Base-by-base conservation (phyloP, 768 basidiomycete species). In the Hygrophorus pudorinus region DNA sequence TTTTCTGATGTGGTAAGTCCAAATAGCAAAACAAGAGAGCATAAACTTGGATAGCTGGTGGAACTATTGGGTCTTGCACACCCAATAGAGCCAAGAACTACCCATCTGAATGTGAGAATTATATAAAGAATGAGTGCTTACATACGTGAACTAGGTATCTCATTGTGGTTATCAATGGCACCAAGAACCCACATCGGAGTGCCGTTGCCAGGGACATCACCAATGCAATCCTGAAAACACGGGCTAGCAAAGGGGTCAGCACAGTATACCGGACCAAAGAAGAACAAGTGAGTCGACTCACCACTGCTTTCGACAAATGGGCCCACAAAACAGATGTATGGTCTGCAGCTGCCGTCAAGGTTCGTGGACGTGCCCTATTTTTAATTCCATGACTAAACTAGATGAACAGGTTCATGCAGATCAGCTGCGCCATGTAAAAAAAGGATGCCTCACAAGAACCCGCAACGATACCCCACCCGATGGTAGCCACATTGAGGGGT, bases 401-500 rank as follows among this genome's bases (percentile, higher is more conserved):
- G n/a, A 5, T 41, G 12, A 29, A 4, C 12, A 59, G 61, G 47
- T 56, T 1, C 59, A 62, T 32, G 11, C 36, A 2, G 53, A 57
- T 1, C 61, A 62, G 49, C 31, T 64, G 5, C 38, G 42, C 0
- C 61, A 63, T n/a, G 53, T 62, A 3, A 5, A 12, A 3, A 59
- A 56, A 27, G 61, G 61, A 2, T 64, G 62, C 21, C 48, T 63
- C 0, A 36, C 50, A 0, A 45, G 56, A 1, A n/a, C 38, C 1
- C 44, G 46, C 1, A 37, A 55, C 13, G 62, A 57, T 32, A 46
- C 60, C 4, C 29, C 27, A 0, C 42, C 56, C 0, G 55, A 63
- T 35, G 55, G 62, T 0, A 61, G 58, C 12, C 53, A 48, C 1
- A 61, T 63, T 9, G 55, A 63, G 20, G 58, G 55, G 0, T 52